Conservation (phyloP, 2,329 filamentous ascomycete genomes). For the Lachnellula willkommii region DNA sequence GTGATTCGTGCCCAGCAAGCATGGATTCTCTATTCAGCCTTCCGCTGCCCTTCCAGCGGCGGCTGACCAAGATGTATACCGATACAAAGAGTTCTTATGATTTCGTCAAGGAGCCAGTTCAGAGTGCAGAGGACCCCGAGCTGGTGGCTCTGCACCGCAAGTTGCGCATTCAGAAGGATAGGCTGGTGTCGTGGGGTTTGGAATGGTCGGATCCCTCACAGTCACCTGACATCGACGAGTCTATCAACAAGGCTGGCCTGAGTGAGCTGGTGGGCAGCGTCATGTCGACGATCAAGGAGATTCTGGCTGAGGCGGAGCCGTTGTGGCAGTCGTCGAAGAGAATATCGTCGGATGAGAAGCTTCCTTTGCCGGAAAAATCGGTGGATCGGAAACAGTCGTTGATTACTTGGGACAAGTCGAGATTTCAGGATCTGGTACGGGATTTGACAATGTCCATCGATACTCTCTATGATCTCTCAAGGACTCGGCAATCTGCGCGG, state of each 20-base stretch:
- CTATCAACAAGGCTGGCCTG: conserved; percentile 65
- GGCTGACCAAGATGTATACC: conserved; percentile 68
- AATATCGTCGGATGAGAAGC: conserved; percentile 23
- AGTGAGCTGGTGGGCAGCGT: conserved; percentile 74
- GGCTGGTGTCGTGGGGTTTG: conserved; percentile 72
- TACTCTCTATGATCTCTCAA: conserved; percentile 70
- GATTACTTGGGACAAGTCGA: conserved; percentile 63
- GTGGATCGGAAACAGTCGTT: conserved; percentile 50
- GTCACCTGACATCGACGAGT: conserved; percentile 65
- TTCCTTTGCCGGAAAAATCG: conserved; percentile 26
- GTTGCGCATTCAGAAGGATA: conserved; percentile 67
- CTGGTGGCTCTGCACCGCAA: conserved; percentile 69
- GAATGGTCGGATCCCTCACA: conserved; percentile 71
- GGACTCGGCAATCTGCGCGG: conserved; percentile 48
- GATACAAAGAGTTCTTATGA: conserved; percentile 76
- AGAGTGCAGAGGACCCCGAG: conserved; percentile 61
- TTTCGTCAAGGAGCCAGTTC: conserved; percentile 61
- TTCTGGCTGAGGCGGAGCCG: conserved; percentile 68
- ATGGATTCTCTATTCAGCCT: conserved; percentile 29
- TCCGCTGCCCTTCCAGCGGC: conserved; percentile 47
- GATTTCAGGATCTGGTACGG: conserved; percentile 68
- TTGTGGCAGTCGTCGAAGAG: conserved; percentile 60
- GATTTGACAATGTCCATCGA: conserved; percentile 75
- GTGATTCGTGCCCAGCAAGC: not conserved
- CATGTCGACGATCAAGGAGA: conserved; percentile 75